Conservation (phyloP, 1,139 yeast genomes). For the Candida mesenterica region DNA sequence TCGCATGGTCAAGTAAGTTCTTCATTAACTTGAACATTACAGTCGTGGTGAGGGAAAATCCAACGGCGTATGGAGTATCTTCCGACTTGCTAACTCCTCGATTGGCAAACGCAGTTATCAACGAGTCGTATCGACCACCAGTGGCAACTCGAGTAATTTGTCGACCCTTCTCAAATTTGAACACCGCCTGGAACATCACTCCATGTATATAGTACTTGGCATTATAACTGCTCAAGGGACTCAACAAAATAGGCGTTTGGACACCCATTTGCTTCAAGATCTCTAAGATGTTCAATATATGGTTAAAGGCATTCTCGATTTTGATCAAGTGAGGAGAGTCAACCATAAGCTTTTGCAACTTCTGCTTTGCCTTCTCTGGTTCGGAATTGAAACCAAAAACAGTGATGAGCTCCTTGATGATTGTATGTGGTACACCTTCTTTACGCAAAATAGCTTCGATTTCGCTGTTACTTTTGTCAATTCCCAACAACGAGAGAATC, state of each 20-base stretch:
- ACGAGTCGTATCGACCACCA: slow-evolving; percentile 86
- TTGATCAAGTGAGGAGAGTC: slow-evolving; percentile 66
- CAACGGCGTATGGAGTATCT: slow-evolving; percentile 63
- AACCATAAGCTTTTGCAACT: slow-evolving; percentile 66
- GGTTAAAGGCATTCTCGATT: slow-evolving; percentile 61
- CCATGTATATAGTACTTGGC: slow-evolving; percentile 75
- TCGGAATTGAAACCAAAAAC: slow-evolving; percentile 73
- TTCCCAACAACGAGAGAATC: slow-evolving; percentile 72
- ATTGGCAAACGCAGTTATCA: slow-evolving; percentile 61
- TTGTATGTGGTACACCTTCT: slow-evolving; percentile 74
- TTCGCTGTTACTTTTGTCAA: slow-evolving; percentile 64
- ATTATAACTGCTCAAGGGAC: slow-evolving; percentile 81
- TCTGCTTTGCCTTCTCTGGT: slow-evolving; percentile 59
- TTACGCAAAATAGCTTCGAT: slow-evolving; percentile 63
- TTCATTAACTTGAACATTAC: slow-evolving; percentile 44
- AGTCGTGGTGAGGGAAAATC: slow-evolving; percentile 62
- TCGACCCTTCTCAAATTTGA: slow-evolving; percentile 49
- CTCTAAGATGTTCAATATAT: slow-evolving; percentile 55
- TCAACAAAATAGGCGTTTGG: slow-evolving; percentile 37
- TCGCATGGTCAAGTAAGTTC: slow-evolving; percentile 24
- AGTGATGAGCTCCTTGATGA: slow-evolving; percentile 72
- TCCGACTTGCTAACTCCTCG: slow-evolving; percentile 25
- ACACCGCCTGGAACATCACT: slow-evolving; percentile 83
- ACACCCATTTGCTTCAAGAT: slow-evolving; percentile 56
- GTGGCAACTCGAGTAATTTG: slow-evolving; percentile 62